Percentiles rank a stretch among this genome's conserved stretches.
phyloP scores from a whole-genome alignment of 805 yeast genomes.

The Kregervanrija delftensis region DNA sequence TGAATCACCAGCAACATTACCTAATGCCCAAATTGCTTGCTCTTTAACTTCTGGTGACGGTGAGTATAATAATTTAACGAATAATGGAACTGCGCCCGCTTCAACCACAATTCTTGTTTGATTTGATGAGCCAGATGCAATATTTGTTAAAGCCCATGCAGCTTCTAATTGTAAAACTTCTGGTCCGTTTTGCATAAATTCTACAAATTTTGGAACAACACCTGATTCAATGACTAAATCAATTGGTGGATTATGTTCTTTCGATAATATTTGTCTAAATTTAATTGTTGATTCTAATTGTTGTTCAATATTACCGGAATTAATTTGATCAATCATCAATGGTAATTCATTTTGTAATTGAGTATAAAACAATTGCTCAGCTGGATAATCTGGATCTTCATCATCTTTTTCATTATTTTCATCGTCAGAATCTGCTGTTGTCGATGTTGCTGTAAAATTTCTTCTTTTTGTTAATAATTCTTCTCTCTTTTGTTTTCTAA shows the following conservation, averaged over 20 bases:
- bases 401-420: constrained; percentile 48
- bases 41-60: constrained; percentile 88
- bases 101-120: constrained; percentile 90
- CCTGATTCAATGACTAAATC: constrained; percentile 89
- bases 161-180: constrained; percentile 93
- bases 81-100: constrained; percentile 88
- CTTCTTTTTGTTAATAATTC: constrained; percentile 92
- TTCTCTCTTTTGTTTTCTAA: constrained; percentile 94
- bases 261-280: constrained; percentile 87
- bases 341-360: constrained; percentile 69
- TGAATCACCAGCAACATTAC: constrained; percentile 98
- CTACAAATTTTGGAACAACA: constrained; percentile 86
- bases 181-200: constrained; percentile 73
- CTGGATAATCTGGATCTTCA: constrained; percentile 35
- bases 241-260: constrained; percentile 95
- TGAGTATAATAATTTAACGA: constrained; percentile 75
- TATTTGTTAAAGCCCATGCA: constrained; percentile 99
- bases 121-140: constrained; percentile 87
- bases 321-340: constrained; percentile 73
- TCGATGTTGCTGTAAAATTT: constrained; percentile 44
- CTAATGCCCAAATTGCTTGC: constrained; percentile 99
- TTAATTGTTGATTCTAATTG: constrained; percentile 87
- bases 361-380: constrained; percentile 32
- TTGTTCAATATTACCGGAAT: constrained; percentile 65
- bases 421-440: constrained; percentile 24